A percentile compares a stretch with the other conserved stretches of the same genome.
Evolutionary conservation across 345 rosid species (phyloP).

Genomic region (Syzygium oleosum): DNA sequence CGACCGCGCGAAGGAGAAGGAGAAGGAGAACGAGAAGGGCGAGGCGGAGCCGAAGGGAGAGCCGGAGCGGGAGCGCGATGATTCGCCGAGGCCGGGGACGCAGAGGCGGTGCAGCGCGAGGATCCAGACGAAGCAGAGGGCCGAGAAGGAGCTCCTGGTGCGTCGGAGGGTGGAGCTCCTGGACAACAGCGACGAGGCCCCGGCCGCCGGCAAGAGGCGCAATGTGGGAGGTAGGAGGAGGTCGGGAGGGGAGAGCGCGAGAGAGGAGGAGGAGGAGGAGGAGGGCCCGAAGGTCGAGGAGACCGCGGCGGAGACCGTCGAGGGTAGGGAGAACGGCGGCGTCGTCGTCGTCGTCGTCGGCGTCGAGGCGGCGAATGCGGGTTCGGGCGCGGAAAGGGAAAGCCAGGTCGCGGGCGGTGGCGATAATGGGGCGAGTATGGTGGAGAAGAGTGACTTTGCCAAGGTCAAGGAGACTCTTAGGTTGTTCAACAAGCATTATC

Average conservation of each 20-base stretch:
- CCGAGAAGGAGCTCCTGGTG: conserved; percentile 38
- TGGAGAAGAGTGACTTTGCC: conserved; percentile 32
- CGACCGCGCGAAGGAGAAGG: neutral
- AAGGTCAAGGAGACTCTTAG: conserved; percentile 63
- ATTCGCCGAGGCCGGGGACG: conserved; percentile 10
- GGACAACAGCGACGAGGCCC: conserved; percentile 6
- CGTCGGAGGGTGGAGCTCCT: conserved; percentile 30
- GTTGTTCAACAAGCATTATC: conserved; percentile 78
- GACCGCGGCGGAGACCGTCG: neutral
- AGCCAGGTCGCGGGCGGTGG: neutral
- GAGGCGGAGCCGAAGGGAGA: neutral
- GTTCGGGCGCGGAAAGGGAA: neutral
- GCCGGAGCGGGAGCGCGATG: neutral
- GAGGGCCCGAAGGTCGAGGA: neutral
- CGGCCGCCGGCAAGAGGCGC: neutral
- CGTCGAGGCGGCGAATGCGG: neutral
- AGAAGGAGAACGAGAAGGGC: neutral
- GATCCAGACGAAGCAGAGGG: conserved; percentile 20
- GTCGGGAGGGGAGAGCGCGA: neutral
- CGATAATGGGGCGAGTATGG: neutral
- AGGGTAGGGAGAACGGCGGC: neutral
- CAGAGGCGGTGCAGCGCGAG: conserved; percentile 21
- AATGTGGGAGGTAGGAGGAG: neutral
- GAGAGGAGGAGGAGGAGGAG: neutral
- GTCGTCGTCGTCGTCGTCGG: neutral